Conservation (phyloP, 2,329 filamentous ascomycete genomes). For the Colletotrichum tropicale region DNA sequence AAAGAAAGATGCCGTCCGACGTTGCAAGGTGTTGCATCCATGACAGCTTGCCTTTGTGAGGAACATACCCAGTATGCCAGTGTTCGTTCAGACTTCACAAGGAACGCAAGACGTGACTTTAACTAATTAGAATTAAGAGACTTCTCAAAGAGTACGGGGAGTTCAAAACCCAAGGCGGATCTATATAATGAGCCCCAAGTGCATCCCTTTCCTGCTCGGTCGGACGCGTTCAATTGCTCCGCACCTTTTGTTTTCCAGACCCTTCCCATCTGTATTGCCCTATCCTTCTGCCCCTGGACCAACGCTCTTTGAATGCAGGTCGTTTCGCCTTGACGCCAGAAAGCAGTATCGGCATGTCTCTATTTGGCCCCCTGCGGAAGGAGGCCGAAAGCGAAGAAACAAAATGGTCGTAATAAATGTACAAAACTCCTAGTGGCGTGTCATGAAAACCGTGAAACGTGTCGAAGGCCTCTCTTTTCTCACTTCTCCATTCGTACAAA, state of each 20-base stretch:
- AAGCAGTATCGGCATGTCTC: neutral
- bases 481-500: neutral
- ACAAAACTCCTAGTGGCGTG: slow-evolving; percentile 1
- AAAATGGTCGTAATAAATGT: slow-evolving; percentile 3
- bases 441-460: neutral
- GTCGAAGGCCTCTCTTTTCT: neutral
- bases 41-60: neutral
- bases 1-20: neutral
- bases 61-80: neutral
- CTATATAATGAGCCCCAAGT: slow-evolving; percentile 6
- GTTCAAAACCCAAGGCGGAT: slow-evolving; percentile 8
- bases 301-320: neutral
- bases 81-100: neutral
- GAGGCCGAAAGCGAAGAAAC: neutral
- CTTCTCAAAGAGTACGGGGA: neutral
- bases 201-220: neutral
- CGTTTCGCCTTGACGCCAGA: neutral
- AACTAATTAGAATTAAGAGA: slow-evolving; percentile 17
- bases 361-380: neutral
- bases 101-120: neutral
- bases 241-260: neutral
- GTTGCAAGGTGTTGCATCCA: neutral
- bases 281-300: neutral
- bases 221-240: neutral
- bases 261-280: neutral